A percentile compares a stretch with the other conserved stretches of the same genome.
phyloP scores from a whole-genome alignment of 345 rosid genomes.

The Rubroshorea leprosula region DNA sequence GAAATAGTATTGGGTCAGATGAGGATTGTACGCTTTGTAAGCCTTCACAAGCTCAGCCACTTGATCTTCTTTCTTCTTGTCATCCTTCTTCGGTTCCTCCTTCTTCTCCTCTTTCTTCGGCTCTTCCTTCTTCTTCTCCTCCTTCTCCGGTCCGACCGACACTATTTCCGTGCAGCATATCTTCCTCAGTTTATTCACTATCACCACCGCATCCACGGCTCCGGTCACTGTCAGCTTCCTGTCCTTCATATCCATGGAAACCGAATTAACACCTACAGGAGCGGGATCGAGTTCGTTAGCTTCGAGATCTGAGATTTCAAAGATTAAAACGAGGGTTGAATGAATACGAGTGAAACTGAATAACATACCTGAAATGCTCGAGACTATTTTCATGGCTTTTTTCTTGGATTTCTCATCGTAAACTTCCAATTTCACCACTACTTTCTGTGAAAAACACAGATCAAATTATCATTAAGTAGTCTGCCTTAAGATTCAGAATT shows the following conservation, averaged over 20 bases:
- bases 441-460: slow-evolving; percentile 43
- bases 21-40: not conserved
- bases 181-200: slow-evolving; percentile 51
- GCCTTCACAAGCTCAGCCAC: not conserved
- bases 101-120: slow-evolving; percentile 32
- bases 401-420: slow-evolving; percentile 35
- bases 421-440: slow-evolving; percentile 39
- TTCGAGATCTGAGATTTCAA: slow-evolving; percentile 2
- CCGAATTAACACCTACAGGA: slow-evolving; percentile 44
- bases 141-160: slow-evolving; percentile 57
- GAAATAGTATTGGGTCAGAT: not conserved
- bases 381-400: slow-evolving; percentile 48
- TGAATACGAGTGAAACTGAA: not conserved
- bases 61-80: not conserved
- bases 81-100: slow-evolving; percentile 13
- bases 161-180: slow-evolving; percentile 39
- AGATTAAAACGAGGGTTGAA: not conserved
- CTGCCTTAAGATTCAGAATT: not conserved
- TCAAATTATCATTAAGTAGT: not conserved
- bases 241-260: slow-evolving; percentile 54
- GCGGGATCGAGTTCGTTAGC: not conserved
- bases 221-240: slow-evolving; percentile 55
- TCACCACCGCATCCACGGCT: slow-evolving; percentile 34
- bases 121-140: slow-evolving; percentile 53
- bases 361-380: slow-evolving; percentile 40